Percentiles rank a stretch among this genome's conserved stretches.
Evolutionary conservation across 2,329 filamentous ascomycete genomes (phyloP).

Genomic region (Colletotrichum plurivorum): DNA sequence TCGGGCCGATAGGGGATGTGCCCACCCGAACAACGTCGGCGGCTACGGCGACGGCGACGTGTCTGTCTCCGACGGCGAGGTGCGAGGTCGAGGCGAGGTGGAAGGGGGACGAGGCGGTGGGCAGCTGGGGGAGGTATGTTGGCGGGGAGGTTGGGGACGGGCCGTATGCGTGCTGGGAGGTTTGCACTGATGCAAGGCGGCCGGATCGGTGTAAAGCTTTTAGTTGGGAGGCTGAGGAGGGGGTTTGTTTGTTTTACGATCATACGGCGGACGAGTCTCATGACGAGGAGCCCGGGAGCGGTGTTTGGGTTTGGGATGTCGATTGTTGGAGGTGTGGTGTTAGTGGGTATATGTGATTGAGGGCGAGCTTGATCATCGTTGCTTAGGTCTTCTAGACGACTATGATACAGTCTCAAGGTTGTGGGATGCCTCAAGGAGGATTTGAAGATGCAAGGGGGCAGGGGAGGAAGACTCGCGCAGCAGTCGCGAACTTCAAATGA

Average conservation of each 20-base stretch:
- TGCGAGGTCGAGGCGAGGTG: conserved; percentile 9
- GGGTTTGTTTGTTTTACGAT: neutral
- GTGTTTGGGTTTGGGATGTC: neutral
- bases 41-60: neutral
- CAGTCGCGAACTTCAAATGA: too few relatives aligned
- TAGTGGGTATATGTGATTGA: conserved; percentile 1
- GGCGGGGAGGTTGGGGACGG: neutral
- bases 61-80: neutral
- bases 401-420: too few relatives aligned
- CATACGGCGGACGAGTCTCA: neutral
- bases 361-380: neutral
- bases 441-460: too few relatives aligned
- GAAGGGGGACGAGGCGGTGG: neutral
- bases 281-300: neutral
- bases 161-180: conserved; percentile 1
- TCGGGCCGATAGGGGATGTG: neutral
- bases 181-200: conserved; percentile 12
- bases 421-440: too few relatives aligned
- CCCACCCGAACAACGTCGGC: conserved; percentile 8
- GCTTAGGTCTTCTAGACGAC: too few relatives aligned
- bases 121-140: neutral
- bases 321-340: conserved; percentile 23
- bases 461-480: too few relatives aligned
- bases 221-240: neutral
- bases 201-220: conserved; percentile 6